Evolutionary conservation across 148 eudicot species (phyloP).

Genomic region (Nyssa sinensis): DNA sequence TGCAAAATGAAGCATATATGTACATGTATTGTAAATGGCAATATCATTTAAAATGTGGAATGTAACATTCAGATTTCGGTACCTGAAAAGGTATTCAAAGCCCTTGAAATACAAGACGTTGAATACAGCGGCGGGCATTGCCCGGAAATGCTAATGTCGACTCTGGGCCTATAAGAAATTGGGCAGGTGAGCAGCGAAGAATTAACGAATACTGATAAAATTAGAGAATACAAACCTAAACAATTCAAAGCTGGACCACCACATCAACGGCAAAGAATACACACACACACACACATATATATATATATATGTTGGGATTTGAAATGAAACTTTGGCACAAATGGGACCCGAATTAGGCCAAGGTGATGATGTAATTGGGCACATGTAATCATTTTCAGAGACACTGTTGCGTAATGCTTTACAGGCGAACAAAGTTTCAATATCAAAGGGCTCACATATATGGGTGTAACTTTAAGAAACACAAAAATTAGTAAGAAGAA

Average conservation of each 20-base stretch:
- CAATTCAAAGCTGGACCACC: slow-evolving; percentile 10
- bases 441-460: too few relatives aligned
- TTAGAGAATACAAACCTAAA: not conserved
- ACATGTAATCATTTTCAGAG: slow-evolving; percentile 18
- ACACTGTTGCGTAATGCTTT: slow-evolving; percentile 1
- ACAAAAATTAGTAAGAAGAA: too few relatives aligned
- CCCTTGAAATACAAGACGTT: slow-evolving; percentile 1
- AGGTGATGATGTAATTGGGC: not conserved
- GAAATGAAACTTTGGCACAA: slow-evolving; percentile 11
- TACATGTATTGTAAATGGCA: not conserved
- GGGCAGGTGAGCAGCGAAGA: slow-evolving; percentile 14
- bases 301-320: not conserved
- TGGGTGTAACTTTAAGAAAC: too few relatives aligned
- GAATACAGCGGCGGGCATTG: not conserved
- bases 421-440: slow-evolving; percentile 3
- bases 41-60: not conserved
- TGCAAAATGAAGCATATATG: not conserved
- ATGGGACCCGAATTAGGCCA: slow-evolving; percentile 24
- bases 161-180: not conserved
- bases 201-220: not conserved
- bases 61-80: slow-evolving; percentile 14
- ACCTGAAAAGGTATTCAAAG: slow-evolving; percentile 21
- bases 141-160: not conserved
- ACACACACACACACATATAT: not conserved
- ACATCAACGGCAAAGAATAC: not conserved